Evolutionary conservation across 179 eudicot species (phyloP).

Genomic region (Spergularia azorica): DNA sequence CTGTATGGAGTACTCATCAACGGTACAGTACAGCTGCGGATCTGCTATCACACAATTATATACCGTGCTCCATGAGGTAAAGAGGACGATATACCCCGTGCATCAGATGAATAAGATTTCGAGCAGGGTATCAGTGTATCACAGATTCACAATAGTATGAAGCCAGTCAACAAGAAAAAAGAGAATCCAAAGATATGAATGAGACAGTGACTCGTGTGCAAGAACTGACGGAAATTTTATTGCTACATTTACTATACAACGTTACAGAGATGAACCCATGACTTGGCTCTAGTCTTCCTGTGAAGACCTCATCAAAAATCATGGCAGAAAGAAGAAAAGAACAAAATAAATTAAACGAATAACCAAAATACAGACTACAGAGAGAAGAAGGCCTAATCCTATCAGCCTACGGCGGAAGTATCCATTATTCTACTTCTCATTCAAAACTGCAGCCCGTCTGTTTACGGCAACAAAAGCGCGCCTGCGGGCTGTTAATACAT

Average conservation of each 20-base stretch:
- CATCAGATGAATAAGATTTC: too few species aligned
- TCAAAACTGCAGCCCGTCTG: constrained; percentile 32
- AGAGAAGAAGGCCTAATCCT: background rate
- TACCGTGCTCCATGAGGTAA: too few species aligned
- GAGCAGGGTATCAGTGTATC: too few species aligned
- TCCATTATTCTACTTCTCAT: constrained; percentile 28
- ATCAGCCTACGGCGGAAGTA: constrained; percentile 19
- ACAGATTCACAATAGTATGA: too few species aligned
- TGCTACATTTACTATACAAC: constrained; percentile 27
- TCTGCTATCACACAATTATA: too few species aligned
- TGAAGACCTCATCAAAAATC: constrained; percentile 12
- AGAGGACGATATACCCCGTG: too few species aligned
- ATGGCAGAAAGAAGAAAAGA: background rate
- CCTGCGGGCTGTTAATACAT: constrained; percentile 25
- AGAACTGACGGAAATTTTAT: constrained; percentile 2
- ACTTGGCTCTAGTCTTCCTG: constrained; percentile 10
- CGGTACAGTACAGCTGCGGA: too few species aligned
- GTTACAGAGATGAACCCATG: constrained; percentile 13
- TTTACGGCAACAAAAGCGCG: background rate
- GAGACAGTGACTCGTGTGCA: background rate
- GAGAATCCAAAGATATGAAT: background rate
- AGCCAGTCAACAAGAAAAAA: background rate
- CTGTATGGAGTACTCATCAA: too few species aligned
- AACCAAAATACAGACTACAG: background rate
- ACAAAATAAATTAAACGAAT: background rate